Percentiles rank a stretch among this genome's conserved stretches.
phyloP scores from a whole-genome alignment of 1,284 basidiomycete species.

The Flammula alnicola region DNA sequence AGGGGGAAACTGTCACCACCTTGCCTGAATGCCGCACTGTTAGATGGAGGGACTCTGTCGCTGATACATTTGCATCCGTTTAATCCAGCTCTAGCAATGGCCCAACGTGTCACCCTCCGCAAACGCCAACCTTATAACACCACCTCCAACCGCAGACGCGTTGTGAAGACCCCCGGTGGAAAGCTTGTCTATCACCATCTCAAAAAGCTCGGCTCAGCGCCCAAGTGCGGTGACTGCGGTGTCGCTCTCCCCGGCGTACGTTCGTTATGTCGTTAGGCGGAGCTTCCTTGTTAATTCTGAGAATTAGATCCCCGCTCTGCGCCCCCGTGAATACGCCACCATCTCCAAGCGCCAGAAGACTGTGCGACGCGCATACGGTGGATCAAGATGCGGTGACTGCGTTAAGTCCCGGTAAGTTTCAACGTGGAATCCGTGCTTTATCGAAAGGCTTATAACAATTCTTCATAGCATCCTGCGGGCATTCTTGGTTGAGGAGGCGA shows the following conservation, averaged over 20 bases:
- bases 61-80: slow-evolving; percentile 9
- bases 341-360: slow-evolving; percentile 97
- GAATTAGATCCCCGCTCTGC: slow-evolving; percentile 85
- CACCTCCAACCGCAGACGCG: slow-evolving; percentile 91
- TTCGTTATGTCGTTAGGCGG: slow-evolving; percentile 24
- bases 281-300: slow-evolving; percentile 2
- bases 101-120: slow-evolving; percentile 99
- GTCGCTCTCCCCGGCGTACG: slow-evolving; percentile 89
- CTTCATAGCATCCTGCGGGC: slow-evolving; percentile 88
- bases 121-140: slow-evolving; percentile 99
- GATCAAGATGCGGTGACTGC: slow-evolving; percentile 92
- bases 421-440: not conserved
- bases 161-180: slow-evolving; percentile 97
- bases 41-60: not conserved
- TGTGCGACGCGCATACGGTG: slow-evolving; percentile 92
- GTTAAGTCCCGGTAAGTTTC: slow-evolving; percentile 84
- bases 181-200: slow-evolving; percentile 91
- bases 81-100: slow-evolving; percentile 64
- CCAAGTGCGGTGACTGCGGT: slow-evolving; percentile 98
- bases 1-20: slow-evolving; percentile 1
- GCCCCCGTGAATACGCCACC: slow-evolving; percentile 90
- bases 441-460: not conserved
- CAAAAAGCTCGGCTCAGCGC: slow-evolving; percentile 84
- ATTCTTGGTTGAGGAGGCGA: slow-evolving; percentile 99
- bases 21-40: not conserved